Base-by-base conservation (phyloP, 2,329 filamentous ascomycete species). In the Tolypocladium cylindrosporum region DNA sequence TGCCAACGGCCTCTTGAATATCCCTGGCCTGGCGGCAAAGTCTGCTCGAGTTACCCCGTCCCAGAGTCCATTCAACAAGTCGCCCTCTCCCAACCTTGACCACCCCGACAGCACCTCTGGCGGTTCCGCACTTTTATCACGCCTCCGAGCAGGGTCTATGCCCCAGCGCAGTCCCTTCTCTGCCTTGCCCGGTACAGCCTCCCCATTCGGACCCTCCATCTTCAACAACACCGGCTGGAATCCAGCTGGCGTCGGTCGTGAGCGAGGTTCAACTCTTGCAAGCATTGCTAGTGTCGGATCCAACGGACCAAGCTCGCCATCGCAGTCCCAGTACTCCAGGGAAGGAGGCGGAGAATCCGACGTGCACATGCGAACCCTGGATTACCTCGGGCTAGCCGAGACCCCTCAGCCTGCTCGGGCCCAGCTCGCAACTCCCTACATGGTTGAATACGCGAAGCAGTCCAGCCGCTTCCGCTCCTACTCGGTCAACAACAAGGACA, bases 401-500 rank as follows among this genome's bases (percentile, higher is more conserved):
- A 96, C 91, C 19, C 93, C 94, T 24, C 91, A 96, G 69, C 88
- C 90, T 56, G 79, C 84, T 60, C 84, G 87, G 61, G 87, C 89
- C 54, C 88, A 87, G 61, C 77, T 95, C 61, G 86, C 86, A 48
- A 86, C 89, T 10, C 87, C 89, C 2, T 88, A 91, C 63, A 79
- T 93, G 40, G 86, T 93, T 60, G 86, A 87, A 61, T 87, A 90
- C 69, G 82, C 90, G 63, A 88, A 87, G 69, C 89, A 89, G 65
- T 81, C 87, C 51, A 97, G 89, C 71, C 86, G 94, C 56, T 96
- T 97, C 79, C 86, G 94, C 53, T 99, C 94, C 1, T 97, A 97
- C 72, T 99, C 94, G 1, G 94, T 99, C 63, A 99, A 99, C 73
- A 95, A 96, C 58, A 97, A 96, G 74, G 93, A 97, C 71, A 95